phyloP scores from a whole-genome alignment of 371 early-diverging fungal species.

The Gilbertella persicaria region DNA sequence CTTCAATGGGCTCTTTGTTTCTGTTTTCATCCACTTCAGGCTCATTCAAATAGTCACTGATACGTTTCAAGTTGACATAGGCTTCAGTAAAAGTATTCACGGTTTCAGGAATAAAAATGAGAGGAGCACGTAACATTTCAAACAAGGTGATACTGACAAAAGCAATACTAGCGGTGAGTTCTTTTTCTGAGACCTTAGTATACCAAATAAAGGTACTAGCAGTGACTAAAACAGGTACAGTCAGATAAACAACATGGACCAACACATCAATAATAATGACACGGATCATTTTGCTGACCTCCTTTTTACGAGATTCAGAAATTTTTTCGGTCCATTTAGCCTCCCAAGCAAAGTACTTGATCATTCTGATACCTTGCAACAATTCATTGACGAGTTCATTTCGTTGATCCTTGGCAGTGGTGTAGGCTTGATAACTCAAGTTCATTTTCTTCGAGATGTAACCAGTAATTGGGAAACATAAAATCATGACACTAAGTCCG shows the following conservation, averaged over 20 bases:
- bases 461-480: conserved; percentile 62
- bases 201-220: conserved; percentile 59
- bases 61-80: conserved; percentile 55
- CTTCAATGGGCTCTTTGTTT: conserved; percentile 15
- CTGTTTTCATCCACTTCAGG: conserved; percentile 44
- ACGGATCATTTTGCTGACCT: conserved; percentile 47
- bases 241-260: conserved; percentile 41
- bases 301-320: conserved; percentile 50
- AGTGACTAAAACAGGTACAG: conserved; percentile 60
- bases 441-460: conserved; percentile 38
- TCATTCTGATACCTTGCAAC: conserved; percentile 67
- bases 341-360: conserved; percentile 74
- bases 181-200: conserved; percentile 54
- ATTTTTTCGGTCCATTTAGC: conserved; percentile 55
- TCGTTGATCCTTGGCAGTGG: conserved; percentile 43
- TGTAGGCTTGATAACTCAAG: conserved; percentile 18
- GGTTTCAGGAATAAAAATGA: conserved; percentile 51
- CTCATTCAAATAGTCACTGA: conserved; percentile 54
- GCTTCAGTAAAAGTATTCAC: conserved; percentile 40
- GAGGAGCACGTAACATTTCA: conserved; percentile 53
- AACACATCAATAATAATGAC: conserved; percentile 42
- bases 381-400: conserved; percentile 57
- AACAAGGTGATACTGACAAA: conserved; percentile 66
- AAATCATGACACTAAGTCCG: conserved; percentile 50
- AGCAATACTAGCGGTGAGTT: conserved; percentile 51